phyloP scores from a whole-genome alignment of 176 grass and related monocot species.

The Aegilops tauschii region DNA sequence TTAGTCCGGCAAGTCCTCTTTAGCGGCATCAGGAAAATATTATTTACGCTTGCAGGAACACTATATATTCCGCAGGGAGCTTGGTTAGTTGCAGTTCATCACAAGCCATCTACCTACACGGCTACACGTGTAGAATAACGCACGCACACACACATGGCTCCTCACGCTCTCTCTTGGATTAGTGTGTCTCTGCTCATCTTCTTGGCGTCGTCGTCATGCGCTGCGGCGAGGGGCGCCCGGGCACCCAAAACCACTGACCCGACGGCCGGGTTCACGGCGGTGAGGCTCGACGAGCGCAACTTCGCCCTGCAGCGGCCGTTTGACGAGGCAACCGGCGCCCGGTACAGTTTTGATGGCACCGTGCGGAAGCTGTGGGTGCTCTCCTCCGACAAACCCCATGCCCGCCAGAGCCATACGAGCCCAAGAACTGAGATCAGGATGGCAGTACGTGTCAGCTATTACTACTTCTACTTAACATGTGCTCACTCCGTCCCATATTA shows the following conservation, averaged over 20 bases:
- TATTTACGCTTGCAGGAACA: background rate
- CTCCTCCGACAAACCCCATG: conserved; percentile 29
- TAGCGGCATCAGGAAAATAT: background rate
- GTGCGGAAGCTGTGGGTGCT: conserved; percentile 16
- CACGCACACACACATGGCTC: background rate
- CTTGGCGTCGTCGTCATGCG: background rate
- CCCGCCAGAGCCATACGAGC: background rate
- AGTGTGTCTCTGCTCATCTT: background rate
- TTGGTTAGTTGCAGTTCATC: background rate
- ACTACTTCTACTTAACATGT: too few species aligned
- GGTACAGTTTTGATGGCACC: conserved; percentile 27
- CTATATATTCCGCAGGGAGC: background rate
- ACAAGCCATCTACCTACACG: background rate
- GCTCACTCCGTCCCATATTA: too few species aligned
- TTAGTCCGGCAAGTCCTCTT: background rate
- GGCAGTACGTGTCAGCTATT: background rate
- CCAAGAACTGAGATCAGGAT: conserved; percentile 53
- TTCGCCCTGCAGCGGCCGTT: conserved; percentile 35
- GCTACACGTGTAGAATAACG: background rate
- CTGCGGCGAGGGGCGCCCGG: background rate
- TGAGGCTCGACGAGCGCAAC: conserved; percentile 24
- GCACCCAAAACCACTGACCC: background rate
- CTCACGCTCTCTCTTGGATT: background rate
- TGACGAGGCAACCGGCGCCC: background rate
- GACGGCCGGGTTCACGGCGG: conserved; percentile 37